phyloP scores from a whole-genome alignment of 345 rosid genomes.

The Punica granatum region DNA sequence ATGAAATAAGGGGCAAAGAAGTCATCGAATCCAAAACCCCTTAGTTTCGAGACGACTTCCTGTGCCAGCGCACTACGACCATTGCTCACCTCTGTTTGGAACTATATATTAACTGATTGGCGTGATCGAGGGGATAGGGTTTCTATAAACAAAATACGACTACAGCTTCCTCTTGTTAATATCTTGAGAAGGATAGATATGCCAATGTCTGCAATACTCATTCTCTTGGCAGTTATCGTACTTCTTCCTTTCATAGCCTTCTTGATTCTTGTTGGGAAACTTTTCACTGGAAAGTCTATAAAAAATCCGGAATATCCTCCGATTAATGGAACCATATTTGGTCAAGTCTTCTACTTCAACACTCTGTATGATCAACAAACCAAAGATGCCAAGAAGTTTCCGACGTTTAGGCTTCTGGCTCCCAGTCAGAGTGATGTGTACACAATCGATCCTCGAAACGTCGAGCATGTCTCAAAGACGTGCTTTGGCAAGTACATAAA shows the following conservation, averaged over 20 bases:
- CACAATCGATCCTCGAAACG: constrained; percentile 53
- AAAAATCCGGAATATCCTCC: constrained; percentile 39
- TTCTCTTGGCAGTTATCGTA: constrained; percentile 13
- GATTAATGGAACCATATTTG: constrained; percentile 41
- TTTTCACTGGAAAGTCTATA: constrained; percentile 44
- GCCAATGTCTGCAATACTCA: constrained; percentile 2
- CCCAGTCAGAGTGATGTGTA: constrained; percentile 31
- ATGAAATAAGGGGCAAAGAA: no score
- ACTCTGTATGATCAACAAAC: constrained; percentile 50
- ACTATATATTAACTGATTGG: no score
- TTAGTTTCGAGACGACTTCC: no score
- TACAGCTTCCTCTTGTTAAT: neutral
- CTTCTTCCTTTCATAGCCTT: constrained; percentile 15
- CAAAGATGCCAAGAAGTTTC: constrained; percentile 29
- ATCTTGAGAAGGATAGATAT: neutral
- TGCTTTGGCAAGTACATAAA: constrained; percentile 45
- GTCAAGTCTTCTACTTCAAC: constrained; percentile 32
- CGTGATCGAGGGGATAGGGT: neutral
- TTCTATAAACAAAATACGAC: no score
- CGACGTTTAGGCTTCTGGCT: constrained; percentile 48
- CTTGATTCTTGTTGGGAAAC: constrained; percentile 19
- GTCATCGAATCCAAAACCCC: no score
- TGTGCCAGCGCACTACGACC: no score
- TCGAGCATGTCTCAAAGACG: constrained; percentile 55
- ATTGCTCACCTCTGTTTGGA: no score